Evolutionary conservation across 2,329 filamentous ascomycete species (phyloP), one percentile per base, ranked within the genome.

Genomic region (Paraphoma sp.): DNA sequence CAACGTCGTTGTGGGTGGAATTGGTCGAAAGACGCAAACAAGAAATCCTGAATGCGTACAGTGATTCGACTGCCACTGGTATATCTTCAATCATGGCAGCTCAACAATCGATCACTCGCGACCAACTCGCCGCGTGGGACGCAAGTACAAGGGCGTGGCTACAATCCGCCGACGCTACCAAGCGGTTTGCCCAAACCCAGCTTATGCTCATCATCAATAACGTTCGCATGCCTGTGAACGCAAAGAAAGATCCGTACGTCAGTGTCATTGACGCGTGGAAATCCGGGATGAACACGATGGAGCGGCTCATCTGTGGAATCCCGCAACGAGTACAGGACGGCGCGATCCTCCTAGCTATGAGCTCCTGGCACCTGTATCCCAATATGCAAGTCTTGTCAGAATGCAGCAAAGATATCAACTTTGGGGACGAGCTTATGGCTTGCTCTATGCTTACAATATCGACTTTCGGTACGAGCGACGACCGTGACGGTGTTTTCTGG

Each of bases 1-100:
- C 76, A 2, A 71, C 57, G 1, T 66, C 75, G 0, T 59, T 78
- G 1, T 79, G 76, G 77, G 61, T 63, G 0, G 72, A 79, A 51
- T 17, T 79, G 4, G 61, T 78, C 4, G 31, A 63, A 46, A 51
- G 53, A 16, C 45, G 63, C 41, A 60, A 55, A 44, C 42, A 51
- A 29, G 48, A 59, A 42, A 46, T 55, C 6, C n/a, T n/a, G 10
- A 38, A 51, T 14, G 36, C 9, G 2, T 14, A 14, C 6, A 36
- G 33, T 6, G 14, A 10, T 14, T 36, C 14, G 3, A 36, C 33
- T 68, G 23, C 23, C 23, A 23, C 23, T 23, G 23, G 23, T 2
- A 23, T 23, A 23, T 78, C 50, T 60, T 79, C 0, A 72, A 16
- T 62, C 12, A 29, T 50, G 17, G 58, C 51, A 46, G 51, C 46